Evolutionary conservation across 345 rosid species (phyloP), one percentile per base, ranked within the genome.

Genomic region (Isatis tinctoria): DNA sequence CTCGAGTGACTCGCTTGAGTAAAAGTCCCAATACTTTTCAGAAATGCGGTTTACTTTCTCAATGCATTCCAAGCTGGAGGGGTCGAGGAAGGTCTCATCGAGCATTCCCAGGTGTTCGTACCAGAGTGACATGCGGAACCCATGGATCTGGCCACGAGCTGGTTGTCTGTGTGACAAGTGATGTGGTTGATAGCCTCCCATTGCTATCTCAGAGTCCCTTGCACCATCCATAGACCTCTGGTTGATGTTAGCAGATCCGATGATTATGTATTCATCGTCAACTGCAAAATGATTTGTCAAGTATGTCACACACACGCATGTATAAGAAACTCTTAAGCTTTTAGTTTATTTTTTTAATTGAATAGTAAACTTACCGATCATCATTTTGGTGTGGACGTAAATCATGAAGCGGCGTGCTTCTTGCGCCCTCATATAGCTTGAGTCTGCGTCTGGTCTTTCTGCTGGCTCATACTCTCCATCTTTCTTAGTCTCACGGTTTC

Each of bases 201-300:
- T 92, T 47, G 99, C 99, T 62, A 96, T 96, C 82, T 96, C 99
- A 2, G 98, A 85, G 88, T 96, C 99, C 74, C 97, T 85, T 33
- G 98, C 91, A 44, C 99, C 99, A 43, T 92, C 99, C 99, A 96
- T 92, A 1, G 99, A 92, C 73, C 99, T 81, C 82, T 92, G 98
- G 88, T 96, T 96, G 80, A 96, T 96, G 85, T 96, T 96, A 76
- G 99, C 99, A 11, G 99, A 96, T 57, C 99, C 99, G 20, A 96
- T 28, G 36, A 92, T 90, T 2, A 92, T 89, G 80, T 95, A 95
- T 72, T 95, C 99, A 48, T 95, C 99, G 41, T 95, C 99, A 86
- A 95, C 99, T 95, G 87, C 86, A 85, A 59, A 39, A 61, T 51
- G 27, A 13, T 1, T 41, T 43, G 43, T 36, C 41, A 32, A 41